Conservation (phyloP, 75 land plant species). For the Pseudotsuga menziesii region DNA sequence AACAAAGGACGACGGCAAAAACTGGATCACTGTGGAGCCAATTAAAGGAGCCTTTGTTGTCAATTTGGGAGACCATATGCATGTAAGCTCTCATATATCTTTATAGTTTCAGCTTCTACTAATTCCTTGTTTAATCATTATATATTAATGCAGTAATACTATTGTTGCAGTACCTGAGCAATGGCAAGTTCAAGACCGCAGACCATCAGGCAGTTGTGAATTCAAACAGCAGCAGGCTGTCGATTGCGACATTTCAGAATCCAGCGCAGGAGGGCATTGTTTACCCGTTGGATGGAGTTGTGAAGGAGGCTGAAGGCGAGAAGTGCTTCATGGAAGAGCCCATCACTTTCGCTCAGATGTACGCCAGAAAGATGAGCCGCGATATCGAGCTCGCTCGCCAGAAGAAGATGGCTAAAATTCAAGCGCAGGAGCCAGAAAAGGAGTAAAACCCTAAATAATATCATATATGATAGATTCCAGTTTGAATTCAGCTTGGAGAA, state of each 20-base stretch:
- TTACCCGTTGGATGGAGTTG: slow-evolving; percentile 33
- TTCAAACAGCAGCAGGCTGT: slow-evolving; percentile 36
- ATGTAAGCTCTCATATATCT: slow-evolving; percentile 27
- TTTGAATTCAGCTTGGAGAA: too few species aligned
- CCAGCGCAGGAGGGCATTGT: slow-evolving; percentile 45
- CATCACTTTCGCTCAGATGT: slow-evolving; percentile 61
- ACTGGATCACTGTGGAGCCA: slow-evolving; percentile 78
- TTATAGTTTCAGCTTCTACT: background rate
- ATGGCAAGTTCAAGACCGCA: slow-evolving; percentile 48
- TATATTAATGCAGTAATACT: too few species aligned
- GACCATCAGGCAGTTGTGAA: slow-evolving; percentile 46
- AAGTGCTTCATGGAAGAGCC: slow-evolving; percentile 22
- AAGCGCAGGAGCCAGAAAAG: background rate
- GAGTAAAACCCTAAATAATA: too few species aligned
- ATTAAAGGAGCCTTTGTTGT: slow-evolving; percentile 63
- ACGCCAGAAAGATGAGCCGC: slow-evolving; percentile 49
- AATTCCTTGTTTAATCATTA: background rate
- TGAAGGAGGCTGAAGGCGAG: slow-evolving; percentile 4
- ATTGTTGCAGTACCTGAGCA: slow-evolving; percentile 29
- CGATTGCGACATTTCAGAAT: slow-evolving; percentile 67
- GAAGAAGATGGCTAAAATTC: slow-evolving; percentile 25
- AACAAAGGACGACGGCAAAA: slow-evolving; percentile 50
- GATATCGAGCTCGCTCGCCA: slow-evolving; percentile 53
- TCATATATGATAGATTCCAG: too few species aligned
- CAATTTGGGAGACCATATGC: slow-evolving; percentile 72